Evolutionary conservation across 1,139 yeast species (phyloP), one percentile per base, ranked within the genome.

Genomic region (Meyerozyma guilliermondii): DNA sequence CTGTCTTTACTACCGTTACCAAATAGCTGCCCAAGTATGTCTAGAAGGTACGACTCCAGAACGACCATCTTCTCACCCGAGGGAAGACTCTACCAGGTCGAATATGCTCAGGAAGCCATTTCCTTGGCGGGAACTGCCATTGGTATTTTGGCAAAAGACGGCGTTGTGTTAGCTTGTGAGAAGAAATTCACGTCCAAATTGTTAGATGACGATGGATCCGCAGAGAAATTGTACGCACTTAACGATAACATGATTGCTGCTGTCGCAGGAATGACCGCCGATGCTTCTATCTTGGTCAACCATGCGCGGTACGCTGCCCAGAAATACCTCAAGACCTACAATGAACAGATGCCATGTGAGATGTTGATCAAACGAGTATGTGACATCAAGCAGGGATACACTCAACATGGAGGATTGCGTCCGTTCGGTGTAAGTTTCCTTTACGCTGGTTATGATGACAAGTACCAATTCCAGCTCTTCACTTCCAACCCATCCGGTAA

Each of bases 21-120:
- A 5, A n/a, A 11, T 26, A 3, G 28, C 33, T n/a, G n/a, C 33
- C 10, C 24, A 45, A 43, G 28, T 31, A 72, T 72, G 78, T 71
- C 77, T 44, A 69, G 78, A 66, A 69, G 78, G 64, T 72, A 72
- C 91, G 99, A 92, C 68, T 86, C 96, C 50, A 83, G 99, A 77
- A 92, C 98, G 44, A 92, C 98, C 17, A 92, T 94, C 59, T 94
- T 92, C 71, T 91, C 98, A 28, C 99, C 99, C 17, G 99, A 92
- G 64, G 98, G 99, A 36, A 80, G 98, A 66, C 77, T 94, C 48
- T 92, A 94, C 67, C 99, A 91, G 66, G 78, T 92, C 24, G 98
- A 92, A 66, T 92, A 92, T 57, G 98, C 98, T 5, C 81, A 91
- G 61, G 98, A 92, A 64, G 97, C 98, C 40, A 94, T 92, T 53